These are phyloP conservation scores for Leccinum rimulosum DNA, from an alignment of 768 basidiomycete genomes.

Conservation along the genomic window DNA sequence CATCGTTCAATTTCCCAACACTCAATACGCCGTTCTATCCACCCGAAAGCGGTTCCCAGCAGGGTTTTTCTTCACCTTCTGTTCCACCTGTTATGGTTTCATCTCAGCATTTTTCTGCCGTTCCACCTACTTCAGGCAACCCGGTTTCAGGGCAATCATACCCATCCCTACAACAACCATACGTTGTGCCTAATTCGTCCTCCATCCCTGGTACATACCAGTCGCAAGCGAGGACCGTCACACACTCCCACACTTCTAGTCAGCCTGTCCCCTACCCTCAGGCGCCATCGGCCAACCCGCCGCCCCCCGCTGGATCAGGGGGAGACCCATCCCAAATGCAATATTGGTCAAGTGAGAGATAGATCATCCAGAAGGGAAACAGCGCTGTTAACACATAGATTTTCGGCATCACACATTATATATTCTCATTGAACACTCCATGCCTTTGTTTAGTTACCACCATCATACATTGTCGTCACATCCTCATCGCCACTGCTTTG, in stretches of 20 bases:
- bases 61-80: slow-evolving; percentile 31
- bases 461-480: slow-evolving; percentile 14
- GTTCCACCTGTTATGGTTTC: slow-evolving; percentile 31
- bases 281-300: slow-evolving; percentile 17
- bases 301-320: slow-evolving; percentile 30
- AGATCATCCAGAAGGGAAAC: slow-evolving; percentile 8
- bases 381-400: slow-evolving; percentile 9
- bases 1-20: slow-evolving; percentile 45
- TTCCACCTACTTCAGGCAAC: slow-evolving; percentile 20
- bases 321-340: slow-evolving; percentile 25
- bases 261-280: slow-evolving; percentile 30
- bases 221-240: slow-evolving; percentile 22
- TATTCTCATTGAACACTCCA: slow-evolving; percentile 4
- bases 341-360: slow-evolving; percentile 28
- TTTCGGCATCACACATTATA: slow-evolving; percentile 15
- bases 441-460: not conserved
- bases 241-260: slow-evolving; percentile 16
- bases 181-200: slow-evolving; percentile 15
- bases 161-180: slow-evolving; percentile 28
- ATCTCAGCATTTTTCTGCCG: slow-evolving; percentile 29
- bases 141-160: slow-evolving; percentile 27
- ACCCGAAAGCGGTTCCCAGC: slow-evolving; percentile 32
- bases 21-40: slow-evolving; percentile 60
- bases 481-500: slow-evolving; percentile 7
- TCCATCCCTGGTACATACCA: slow-evolving; percentile 24